A percentile compares a stretch with the other conserved stretches of the same genome.
phyloP scores from a whole-genome alignment of 306 rosid genomes.

The Castanea sativa region DNA sequence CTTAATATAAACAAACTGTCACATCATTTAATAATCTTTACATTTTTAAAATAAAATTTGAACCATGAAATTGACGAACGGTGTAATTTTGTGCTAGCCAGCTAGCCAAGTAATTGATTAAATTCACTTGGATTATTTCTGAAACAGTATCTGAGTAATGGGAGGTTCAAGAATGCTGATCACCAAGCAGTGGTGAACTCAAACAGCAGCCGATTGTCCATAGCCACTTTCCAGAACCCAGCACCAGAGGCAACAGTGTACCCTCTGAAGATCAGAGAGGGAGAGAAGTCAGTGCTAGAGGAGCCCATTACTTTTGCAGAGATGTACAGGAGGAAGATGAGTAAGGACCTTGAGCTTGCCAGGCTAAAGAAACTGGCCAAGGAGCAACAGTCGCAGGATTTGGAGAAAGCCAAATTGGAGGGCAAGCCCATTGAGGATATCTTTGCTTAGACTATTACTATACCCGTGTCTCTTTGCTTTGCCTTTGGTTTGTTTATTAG shows the following conservation, averaged over 20 bases:
- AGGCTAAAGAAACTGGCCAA: constrained; percentile 63
- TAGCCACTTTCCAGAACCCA: constrained; percentile 91
- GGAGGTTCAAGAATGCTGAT: constrained; percentile 92
- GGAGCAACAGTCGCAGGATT: constrained; percentile 34
- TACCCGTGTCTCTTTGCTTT: no score
- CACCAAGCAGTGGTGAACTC: constrained; percentile 97
- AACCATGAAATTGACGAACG: no score
- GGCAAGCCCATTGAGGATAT: constrained; percentile 43
- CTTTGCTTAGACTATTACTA: constrained; percentile 31
- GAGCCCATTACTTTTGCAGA: constrained; percentile 67
- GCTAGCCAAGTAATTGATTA: not conserved
- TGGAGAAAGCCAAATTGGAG: constrained; percentile 21
- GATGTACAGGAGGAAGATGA: constrained; percentile 77
- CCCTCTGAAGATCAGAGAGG: constrained; percentile 63
- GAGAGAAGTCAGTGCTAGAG: constrained; percentile 52
- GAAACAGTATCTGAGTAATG: constrained; percentile 72
- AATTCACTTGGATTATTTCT: not conserved
- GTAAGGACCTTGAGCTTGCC: constrained; percentile 62
- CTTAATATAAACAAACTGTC: no score
- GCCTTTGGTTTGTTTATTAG: no score
- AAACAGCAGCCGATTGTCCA: constrained; percentile 63
- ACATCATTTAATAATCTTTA: no score
- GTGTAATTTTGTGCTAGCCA: no score
- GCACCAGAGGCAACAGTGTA: constrained; percentile 66
- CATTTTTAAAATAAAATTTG: no score